phyloP scores from a whole-genome alignment of 1,139 yeast species.

The Pichia sp. region DNA sequence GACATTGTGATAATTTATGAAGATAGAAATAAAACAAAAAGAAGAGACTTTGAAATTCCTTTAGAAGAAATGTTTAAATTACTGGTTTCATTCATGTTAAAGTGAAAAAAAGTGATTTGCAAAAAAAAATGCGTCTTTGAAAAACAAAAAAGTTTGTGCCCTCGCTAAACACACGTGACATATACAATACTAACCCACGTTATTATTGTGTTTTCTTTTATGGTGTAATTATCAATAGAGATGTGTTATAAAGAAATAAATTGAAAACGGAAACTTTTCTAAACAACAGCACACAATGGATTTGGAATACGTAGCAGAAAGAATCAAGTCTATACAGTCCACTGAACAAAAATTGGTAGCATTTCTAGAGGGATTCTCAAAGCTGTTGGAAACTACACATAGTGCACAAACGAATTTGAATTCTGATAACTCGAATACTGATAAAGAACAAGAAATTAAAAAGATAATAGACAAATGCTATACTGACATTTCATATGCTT shows the following conservation, averaged over 20 bases:
- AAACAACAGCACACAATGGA: neutral
- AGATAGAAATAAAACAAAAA: neutral
- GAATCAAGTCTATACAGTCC: neutral
- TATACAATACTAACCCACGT: neutral
- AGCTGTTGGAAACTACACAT: neutral
- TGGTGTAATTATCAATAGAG: no score
- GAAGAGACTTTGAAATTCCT: neutral
- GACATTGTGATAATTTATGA: slow-evolving; percentile 19
- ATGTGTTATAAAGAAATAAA: no score
- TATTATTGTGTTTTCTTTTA: neutral
- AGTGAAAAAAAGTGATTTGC: neutral
- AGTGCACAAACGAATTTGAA: neutral
- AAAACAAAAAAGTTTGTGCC: neutral
- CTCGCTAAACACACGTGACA: neutral
- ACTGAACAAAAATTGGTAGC: neutral
- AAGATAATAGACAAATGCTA: slow-evolving; percentile 20
- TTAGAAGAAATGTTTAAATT: no score
- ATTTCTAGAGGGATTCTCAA: neutral
- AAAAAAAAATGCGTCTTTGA: neutral
- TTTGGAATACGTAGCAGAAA: neutral
- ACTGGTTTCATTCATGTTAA: neutral
- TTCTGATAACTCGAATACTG: slow-evolving; percentile 17
- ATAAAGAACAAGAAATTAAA: slow-evolving; percentile 26
- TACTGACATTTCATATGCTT: slow-evolving; percentile 28
- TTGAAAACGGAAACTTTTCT: no score